phyloP scores from a whole-genome alignment of 129 eudicot species.

The Artemisia argyi region DNA sequence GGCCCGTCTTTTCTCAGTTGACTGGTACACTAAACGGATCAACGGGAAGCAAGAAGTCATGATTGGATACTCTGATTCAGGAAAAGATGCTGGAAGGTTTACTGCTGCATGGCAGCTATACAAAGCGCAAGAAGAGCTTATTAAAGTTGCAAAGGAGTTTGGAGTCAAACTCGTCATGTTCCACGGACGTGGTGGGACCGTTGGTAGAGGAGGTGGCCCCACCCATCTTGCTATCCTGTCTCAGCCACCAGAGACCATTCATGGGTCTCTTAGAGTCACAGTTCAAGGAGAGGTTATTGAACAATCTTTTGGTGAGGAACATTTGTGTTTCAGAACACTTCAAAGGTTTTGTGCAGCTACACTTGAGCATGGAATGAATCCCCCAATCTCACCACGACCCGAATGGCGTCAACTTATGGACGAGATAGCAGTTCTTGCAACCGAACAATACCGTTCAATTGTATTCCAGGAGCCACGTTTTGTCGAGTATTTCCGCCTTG shows the following conservation, averaged over 20 bases:
- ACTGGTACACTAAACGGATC: slow-evolving; percentile 86
- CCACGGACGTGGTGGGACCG: slow-evolving; percentile 99
- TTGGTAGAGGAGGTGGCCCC: slow-evolving; percentile 98
- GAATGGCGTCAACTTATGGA: slow-evolving; percentile 96
- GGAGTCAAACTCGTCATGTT: slow-evolving; percentile 95
- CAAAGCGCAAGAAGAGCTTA: slow-evolving; percentile 97
- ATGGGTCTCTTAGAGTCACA: slow-evolving; percentile 90
- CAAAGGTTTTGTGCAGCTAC: slow-evolving; percentile 97
- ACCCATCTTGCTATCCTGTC: slow-evolving; percentile 96
- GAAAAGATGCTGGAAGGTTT: slow-evolving; percentile 93
- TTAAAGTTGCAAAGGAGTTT: slow-evolving; percentile 74
- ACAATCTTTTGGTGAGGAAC: slow-evolving; percentile 96
- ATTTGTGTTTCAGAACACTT: slow-evolving; percentile 93
- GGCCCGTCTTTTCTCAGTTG: slow-evolving; percentile 91
- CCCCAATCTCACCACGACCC: slow-evolving; percentile 88
- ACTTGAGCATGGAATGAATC: slow-evolving; percentile 95
- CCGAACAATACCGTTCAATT: slow-evolving; percentile 81
- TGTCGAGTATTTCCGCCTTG: slow-evolving; percentile 99
- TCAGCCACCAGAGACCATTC: slow-evolving; percentile 93
- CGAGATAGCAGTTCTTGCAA: slow-evolving; percentile 76
- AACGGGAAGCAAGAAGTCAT: slow-evolving; percentile 98
- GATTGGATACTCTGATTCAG: slow-evolving; percentile 98
- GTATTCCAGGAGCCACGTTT: slow-evolving; percentile 95
- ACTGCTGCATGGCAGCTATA: slow-evolving; percentile 97
- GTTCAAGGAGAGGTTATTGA: slow-evolving; percentile 99